Percentiles rank a stretch among this genome's conserved stretches.
Evolutionary conservation across 371 early-diverging fungal species (phyloP).

Genomic region (Lichtheimia corymbifera): DNA sequence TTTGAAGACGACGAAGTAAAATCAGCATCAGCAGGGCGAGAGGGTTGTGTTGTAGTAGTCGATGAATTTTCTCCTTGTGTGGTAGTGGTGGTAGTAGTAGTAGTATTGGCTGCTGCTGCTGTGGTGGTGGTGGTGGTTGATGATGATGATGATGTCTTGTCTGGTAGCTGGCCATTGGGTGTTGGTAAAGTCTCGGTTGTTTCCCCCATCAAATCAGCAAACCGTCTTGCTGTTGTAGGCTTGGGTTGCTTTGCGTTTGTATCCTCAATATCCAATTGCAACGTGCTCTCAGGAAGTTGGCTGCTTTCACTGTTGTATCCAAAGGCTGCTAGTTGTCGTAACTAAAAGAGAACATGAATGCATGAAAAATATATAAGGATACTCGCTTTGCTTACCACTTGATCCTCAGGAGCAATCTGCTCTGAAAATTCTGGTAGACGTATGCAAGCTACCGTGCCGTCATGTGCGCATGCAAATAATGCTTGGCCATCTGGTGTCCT

Average conservation of each 20-base stretch:
- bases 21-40: conserved; percentile 11
- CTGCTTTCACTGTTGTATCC: conserved; percentile 68
- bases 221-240: conserved; percentile 31
- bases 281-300: conserved; percentile 61
- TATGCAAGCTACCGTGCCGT: conserved; percentile 86
- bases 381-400: conserved; percentile 42
- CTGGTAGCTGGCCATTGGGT: background rate
- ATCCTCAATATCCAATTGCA: conserved; percentile 73
- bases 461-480: conserved; percentile 88
- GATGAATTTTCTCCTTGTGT: background rate
- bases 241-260: conserved; percentile 45
- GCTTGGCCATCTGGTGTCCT: conserved; percentile 78
- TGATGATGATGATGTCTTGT: background rate
- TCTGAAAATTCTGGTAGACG: conserved; percentile 75
- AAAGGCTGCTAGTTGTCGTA: conserved; percentile 64
- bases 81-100: background rate
- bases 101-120: background rate
- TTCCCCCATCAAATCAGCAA: conserved; percentile 51
- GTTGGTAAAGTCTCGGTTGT: conserved; percentile 12
- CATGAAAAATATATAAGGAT: too few species aligned
- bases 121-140: background rate
- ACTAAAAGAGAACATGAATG: conserved; percentile 23
- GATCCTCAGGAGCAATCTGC: conserved; percentile 57
- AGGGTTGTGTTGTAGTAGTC: background rate
- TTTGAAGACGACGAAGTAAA: conserved; percentile 25